Evolutionary conservation across 164 flowering plant species (phyloP).

Genomic region (Berberis vulgaris): DNA sequence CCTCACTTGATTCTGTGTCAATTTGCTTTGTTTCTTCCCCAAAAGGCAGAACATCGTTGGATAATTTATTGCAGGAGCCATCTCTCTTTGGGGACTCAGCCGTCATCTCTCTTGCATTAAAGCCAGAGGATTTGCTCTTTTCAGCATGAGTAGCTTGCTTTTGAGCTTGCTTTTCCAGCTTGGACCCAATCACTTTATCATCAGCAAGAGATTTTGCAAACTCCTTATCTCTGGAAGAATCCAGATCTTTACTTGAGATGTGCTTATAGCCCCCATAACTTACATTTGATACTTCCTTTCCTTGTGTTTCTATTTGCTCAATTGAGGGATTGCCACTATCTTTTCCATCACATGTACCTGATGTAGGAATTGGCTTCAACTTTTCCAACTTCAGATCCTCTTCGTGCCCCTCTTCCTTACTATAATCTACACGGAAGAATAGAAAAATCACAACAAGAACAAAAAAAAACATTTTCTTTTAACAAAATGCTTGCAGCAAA

Average conservation of each 20-base stretch:
- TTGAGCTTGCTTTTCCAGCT: slow-evolving; percentile 8
- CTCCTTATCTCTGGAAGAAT: slow-evolving; percentile 9
- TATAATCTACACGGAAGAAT: slow-evolving; percentile 37
- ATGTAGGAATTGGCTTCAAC: slow-evolving; percentile 10
- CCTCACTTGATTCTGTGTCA: slow-evolving; percentile 14
- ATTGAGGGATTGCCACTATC: slow-evolving; percentile 9
- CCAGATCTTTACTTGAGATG: slow-evolving; percentile 10
- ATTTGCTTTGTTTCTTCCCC: slow-evolving; percentile 16
- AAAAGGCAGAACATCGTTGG: slow-evolving; percentile 8
- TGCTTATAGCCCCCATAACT: slow-evolving; percentile 9
- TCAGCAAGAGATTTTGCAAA: slow-evolving; percentile 10
- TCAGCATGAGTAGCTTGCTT: slow-evolving; percentile 5
- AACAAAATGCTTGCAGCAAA: slow-evolving; percentile 7
- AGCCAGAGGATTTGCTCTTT: slow-evolving; percentile 6
- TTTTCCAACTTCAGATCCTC: slow-evolving; percentile 21
- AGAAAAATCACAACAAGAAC: slow-evolving; percentile 14
- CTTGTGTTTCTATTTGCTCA: slow-evolving; percentile 9
- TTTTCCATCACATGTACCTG: slow-evolving; percentile 7
- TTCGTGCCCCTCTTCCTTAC: slow-evolving; percentile 18
- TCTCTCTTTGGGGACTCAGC: slow-evolving; percentile 6
- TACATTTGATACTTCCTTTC: slow-evolving; percentile 3
- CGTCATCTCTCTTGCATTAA: slow-evolving; percentile 11
- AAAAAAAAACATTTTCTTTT: background rate
- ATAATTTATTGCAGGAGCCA: slow-evolving; percentile 8
- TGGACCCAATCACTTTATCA: slow-evolving; percentile 8